A percentile compares a stretch with the other conserved stretches of the same genome.
These are phyloP conservation scores for Microsporum audouinii DNA, from an alignment of 2,329 filamentous ascomycete genomes.

Conservation along the genomic window DNA sequence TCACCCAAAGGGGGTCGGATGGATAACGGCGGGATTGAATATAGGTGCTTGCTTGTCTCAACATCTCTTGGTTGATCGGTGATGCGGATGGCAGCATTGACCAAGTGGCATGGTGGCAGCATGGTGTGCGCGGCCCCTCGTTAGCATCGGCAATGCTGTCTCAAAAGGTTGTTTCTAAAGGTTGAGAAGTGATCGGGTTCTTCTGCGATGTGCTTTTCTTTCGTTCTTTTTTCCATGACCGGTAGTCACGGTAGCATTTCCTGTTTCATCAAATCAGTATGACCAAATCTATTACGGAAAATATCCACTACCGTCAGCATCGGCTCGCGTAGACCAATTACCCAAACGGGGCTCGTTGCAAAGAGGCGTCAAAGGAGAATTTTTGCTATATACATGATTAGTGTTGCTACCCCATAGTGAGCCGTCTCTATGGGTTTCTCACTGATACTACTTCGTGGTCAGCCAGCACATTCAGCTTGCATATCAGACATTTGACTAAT, in stretches of 20 bases:
- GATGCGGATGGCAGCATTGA: not conserved
- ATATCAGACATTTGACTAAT: not conserved
- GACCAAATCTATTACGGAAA: not conserved
- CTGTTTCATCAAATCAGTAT: not conserved
- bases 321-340: not conserved
- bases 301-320: not conserved
- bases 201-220: not conserved
- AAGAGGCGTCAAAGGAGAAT: not conserved
- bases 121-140: not conserved
- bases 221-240: not conserved
- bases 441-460: not conserved
- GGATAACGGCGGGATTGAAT: not conserved
- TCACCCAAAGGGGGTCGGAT: not conserved
- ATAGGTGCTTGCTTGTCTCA: not conserved
- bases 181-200: not conserved
- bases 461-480: not conserved
- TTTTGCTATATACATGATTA: not conserved
- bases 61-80: not conserved
- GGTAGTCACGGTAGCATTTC: not conserved
- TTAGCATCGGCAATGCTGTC: not conserved
- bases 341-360: not conserved
- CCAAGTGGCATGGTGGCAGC: not conserved
- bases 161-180: not conserved
- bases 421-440: not conserved
- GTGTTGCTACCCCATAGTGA: not conserved